Evolutionary conservation across 2,329 filamentous ascomycete genomes (phyloP).

Genomic region (Cladophialophora carrionii): DNA sequence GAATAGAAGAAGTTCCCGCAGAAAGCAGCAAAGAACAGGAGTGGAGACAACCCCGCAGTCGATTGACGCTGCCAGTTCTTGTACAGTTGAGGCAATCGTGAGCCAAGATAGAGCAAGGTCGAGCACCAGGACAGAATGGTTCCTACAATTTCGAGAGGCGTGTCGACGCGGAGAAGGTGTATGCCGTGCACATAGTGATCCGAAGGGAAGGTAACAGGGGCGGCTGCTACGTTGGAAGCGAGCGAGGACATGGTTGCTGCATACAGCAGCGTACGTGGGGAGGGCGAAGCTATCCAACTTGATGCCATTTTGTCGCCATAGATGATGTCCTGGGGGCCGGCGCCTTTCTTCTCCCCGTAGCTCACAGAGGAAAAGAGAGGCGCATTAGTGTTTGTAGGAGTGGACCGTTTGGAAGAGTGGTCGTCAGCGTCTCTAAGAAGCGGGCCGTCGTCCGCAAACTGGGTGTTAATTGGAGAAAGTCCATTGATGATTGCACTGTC

Average conservation of each 20-base stretch:
- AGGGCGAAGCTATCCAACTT: slow-evolving; percentile 40
- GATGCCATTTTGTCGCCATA: slow-evolving; percentile 25
- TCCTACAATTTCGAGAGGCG: slow-evolving; percentile 51
- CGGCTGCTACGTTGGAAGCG: slow-evolving; percentile 48
- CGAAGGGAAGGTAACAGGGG: slow-evolving; percentile 36
- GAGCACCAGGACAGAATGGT: slow-evolving; percentile 61
- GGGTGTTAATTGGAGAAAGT: slow-evolving; percentile 44
- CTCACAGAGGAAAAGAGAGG: slow-evolving; percentile 34
- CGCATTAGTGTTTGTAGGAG: slow-evolving; percentile 22
- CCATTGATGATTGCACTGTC: slow-evolving; percentile 45
- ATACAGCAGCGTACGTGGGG: slow-evolving; percentile 51
- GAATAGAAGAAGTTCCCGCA: slow-evolving; percentile 71
- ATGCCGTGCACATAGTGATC: slow-evolving; percentile 33
- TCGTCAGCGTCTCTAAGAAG: slow-evolving; percentile 20
- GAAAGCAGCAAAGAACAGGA: slow-evolving; percentile 68
- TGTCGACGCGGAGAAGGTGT: slow-evolving; percentile 39
- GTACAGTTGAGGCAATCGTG: slow-evolving; percentile 66
- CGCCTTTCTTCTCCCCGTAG: slow-evolving; percentile 37
- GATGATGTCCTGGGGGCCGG: slow-evolving; percentile 3
- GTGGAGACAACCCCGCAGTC: slow-evolving; percentile 64
- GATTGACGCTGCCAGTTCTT: slow-evolving; percentile 67
- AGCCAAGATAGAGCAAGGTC: slow-evolving; percentile 61
- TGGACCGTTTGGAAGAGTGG: slow-evolving; percentile 23
- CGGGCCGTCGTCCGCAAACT: slow-evolving; percentile 33
- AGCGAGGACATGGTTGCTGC: slow-evolving; percentile 52